phyloP scores from a whole-genome alignment of 176 grass and related monocot genomes.

The Rhynchospora breviuscula region DNA sequence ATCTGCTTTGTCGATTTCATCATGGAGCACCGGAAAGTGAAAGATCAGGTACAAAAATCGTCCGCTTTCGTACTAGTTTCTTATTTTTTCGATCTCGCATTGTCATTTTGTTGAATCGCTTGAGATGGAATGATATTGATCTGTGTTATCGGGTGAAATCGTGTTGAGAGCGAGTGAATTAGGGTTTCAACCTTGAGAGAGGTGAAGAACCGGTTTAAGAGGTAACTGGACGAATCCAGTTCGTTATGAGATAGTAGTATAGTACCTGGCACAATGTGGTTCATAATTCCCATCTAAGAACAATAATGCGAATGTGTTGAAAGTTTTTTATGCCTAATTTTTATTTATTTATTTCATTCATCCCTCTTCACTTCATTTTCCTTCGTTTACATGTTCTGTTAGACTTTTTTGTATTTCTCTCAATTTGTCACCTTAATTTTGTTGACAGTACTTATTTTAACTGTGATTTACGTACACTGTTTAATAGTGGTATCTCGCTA shows the following conservation, averaged over 20 bases:
- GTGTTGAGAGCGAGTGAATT: background rate
- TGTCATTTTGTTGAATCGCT: background rate
- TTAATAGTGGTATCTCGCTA: too few species aligned
- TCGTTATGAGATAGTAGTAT: too few species aligned
- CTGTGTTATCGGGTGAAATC: background rate
- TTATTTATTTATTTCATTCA: background rate
- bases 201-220: background rate
- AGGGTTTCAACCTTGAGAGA: background rate
- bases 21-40: conserved; percentile 22
- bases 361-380: too few species aligned
- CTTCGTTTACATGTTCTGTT: too few species aligned
- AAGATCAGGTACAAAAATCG: conserved; percentile 24
- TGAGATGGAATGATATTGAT: background rate
- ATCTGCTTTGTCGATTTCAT: background rate
- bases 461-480: too few species aligned
- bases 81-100: background rate
- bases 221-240: too few species aligned
- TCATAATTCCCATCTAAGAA: background rate
- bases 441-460: too few species aligned
- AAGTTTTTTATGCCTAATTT: background rate
- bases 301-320: background rate
- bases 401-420: too few species aligned
- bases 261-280: background rate
- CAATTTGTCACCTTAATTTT: too few species aligned
- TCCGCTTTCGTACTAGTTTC: background rate